Base-by-base conservation (phyloP, 495 filamentous ascomycete species). In the Aspergillus mulundensis region DNA sequence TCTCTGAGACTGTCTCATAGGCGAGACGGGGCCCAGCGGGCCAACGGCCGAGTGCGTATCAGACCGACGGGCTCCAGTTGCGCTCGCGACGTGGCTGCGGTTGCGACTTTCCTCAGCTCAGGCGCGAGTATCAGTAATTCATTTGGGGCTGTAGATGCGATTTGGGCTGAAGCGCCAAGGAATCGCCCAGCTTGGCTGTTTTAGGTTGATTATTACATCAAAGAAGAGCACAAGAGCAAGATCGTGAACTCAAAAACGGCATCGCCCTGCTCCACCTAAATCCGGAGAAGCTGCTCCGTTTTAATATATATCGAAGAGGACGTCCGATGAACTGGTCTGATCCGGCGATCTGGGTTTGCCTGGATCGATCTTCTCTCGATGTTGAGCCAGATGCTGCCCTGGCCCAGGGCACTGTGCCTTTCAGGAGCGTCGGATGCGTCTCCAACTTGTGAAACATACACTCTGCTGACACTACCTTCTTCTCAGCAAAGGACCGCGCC, bases 141-240 rank as follows among this genome's bases (percentile, higher is more conserved):
- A n/a, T n/a, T n/a, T 36, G 12, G 32, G 6, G 7, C 12, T 14
- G 32, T 15, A 2, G 32, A 36, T 30, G 16, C 7, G 45, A 25
- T 7, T 24, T 10, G 32, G 36, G 49, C 49, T 41, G 36, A 30
- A 40, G n/a, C 25, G 47, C 47, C 30, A 38, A 50, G 47, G 18
- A 15, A 8, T 50, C 16, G 32, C 15, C 1, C 50, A 23, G 23
- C n/a, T 20, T 43, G 41, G 50, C 50, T 53, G 50, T 53, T 53
- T 53, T 41, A 53, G 24, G 39, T 53, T 53, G 50, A 53, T 53
- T 53, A 53, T 53, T 43, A 34, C 39, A 21, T n/a, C 11, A 20
- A 38, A 19, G 48, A n/a, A 50, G 30, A 28, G 23, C 15, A 20
- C 18, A 4, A 7, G 34, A 25, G 19, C 7, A 50, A 50, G 46